Percentiles rank a stretch among this genome's conserved stretches.
Evolutionary conservation across 805 yeast species (phyloP).

Genomic region (Myxozyma neotropica): DNA sequence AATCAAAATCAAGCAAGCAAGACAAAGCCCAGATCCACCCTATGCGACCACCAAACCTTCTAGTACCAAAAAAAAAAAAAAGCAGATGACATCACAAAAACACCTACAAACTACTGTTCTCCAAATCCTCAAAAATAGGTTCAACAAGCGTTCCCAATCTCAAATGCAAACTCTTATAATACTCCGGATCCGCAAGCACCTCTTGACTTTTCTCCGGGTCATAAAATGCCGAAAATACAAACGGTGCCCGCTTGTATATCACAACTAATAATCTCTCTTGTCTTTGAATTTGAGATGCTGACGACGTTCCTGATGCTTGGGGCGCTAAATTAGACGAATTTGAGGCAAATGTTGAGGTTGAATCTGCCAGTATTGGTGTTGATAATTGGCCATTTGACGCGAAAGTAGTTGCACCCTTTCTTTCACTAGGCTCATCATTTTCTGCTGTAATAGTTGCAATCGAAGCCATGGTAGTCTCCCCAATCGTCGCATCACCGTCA

Average conservation of each 20-base stretch:
- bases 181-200: slow-evolving; percentile 13
- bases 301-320: background rate
- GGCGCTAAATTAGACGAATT: background rate
- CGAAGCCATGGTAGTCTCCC: slow-evolving; percentile 1
- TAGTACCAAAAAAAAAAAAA: background rate
- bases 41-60: background rate
- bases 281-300: background rate
- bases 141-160: slow-evolving; percentile 30
- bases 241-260: slow-evolving; percentile 33
- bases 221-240: slow-evolving; percentile 30
- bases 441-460: background rate
- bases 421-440: background rate
- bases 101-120: slow-evolving; percentile 1
- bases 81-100: too few species aligned
- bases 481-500: slow-evolving; percentile 10
- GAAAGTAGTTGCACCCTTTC: background rate
- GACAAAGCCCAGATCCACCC: too few species aligned
- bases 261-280: slow-evolving; percentile 19
- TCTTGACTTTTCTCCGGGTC: slow-evolving; percentile 18
- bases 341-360: slow-evolving; percentile 3
- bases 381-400: background rate
- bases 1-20: too few species aligned
- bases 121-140: slow-evolving; percentile 31
- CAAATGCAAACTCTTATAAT: slow-evolving; percentile 25
- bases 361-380: background rate